These are phyloP conservation scores for Colletotrichum shisoi DNA, from an alignment of 2,329 filamentous ascomycete genomes.

Conservation along the genomic window DNA sequence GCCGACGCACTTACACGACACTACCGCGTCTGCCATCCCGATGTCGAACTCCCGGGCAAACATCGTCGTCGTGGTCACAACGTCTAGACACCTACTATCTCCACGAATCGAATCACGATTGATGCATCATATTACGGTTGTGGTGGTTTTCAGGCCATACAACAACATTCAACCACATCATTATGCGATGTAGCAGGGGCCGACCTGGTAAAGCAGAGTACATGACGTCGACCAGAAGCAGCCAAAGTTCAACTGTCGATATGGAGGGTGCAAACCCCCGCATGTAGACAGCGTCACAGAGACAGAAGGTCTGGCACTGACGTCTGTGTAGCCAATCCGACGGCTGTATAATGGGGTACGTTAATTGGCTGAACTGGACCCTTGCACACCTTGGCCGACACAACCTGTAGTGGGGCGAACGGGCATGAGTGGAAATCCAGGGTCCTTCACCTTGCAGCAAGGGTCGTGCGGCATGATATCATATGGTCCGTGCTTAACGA, in stretches of 20 bases:
- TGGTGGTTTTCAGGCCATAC: not conserved
- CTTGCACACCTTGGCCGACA: not conserved
- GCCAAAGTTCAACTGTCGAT: not conserved
- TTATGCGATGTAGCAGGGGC: not conserved
- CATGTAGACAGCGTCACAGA: constrained; percentile 1
- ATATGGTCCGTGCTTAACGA: constrained; percentile 27
- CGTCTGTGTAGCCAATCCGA: not conserved
- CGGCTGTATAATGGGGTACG: not conserved
- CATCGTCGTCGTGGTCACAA: constrained; percentile 49
- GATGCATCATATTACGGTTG: not conserved
- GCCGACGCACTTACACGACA: constrained; percentile 94
- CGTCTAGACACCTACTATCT: not conserved
- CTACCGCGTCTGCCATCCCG: constrained; percentile 92
- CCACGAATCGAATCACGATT: rapidly evolving
- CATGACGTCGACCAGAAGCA: constrained; percentile 1
- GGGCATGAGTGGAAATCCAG: constrained; percentile 23
- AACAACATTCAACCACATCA: too few species aligned
- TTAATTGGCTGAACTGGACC: not conserved
- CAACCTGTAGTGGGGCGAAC: not conserved
- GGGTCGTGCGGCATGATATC: constrained; percentile 36
- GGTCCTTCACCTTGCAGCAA: constrained; percentile 33
- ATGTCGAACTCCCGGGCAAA: constrained; percentile 80
- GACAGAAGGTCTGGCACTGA: not conserved
- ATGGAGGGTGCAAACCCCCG: not conserved
- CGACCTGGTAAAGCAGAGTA: not conserved